Evolutionary conservation across 139 green algal species (phyloP), one percentile per base, ranked within the genome.

Genomic region (Tetradesmus lagerheimii): DNA sequence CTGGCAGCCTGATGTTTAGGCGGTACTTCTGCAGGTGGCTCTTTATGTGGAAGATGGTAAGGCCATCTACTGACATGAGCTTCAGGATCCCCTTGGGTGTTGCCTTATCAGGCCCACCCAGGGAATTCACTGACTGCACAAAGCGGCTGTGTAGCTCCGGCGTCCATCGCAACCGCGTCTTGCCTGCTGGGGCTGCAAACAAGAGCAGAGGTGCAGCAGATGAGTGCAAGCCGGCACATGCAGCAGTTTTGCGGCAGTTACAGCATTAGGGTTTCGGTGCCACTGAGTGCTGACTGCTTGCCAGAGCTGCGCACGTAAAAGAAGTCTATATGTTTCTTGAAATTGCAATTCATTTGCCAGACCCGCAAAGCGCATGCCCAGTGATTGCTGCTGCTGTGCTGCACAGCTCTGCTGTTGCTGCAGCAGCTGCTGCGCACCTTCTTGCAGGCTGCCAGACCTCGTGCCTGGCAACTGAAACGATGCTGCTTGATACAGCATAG

Each of bases 41-140:
- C 91, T 99, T 99, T 86, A 99, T 97, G 91, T 99, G 97, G 90
- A 96, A 98, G 76, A 99, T 98, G 14, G 97, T 99, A 2, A 99
- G 91, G 0, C 94, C 95, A 11, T 95, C 91, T 39, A 95, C 92
- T 25, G 71, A 87, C 95, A 97, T 96, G 23, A 93, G 89, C 90
- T 95, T 95, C 1, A 97, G 74, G 76, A 97, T 95, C 81, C 94
- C 95, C 62, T 97, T 97, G 12, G 95, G 95, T 2, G 95, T 96
- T 3, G 95, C 95, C 34, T 94, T 94, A 11, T 95, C 91, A 9
- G 94, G 90, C 0, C 95, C 95, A 9, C 95, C 95, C 8, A 97
- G 83, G 35, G 85, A 53, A 12, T 91, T 94, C 5, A 96, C 94
- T 0, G 92, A 80, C 29, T 62, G 35, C 35, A 93, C 88, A 66